Conservation (phyloP, 2,329 filamentous ascomycete species). For the Sarocladium strictum region DNA sequence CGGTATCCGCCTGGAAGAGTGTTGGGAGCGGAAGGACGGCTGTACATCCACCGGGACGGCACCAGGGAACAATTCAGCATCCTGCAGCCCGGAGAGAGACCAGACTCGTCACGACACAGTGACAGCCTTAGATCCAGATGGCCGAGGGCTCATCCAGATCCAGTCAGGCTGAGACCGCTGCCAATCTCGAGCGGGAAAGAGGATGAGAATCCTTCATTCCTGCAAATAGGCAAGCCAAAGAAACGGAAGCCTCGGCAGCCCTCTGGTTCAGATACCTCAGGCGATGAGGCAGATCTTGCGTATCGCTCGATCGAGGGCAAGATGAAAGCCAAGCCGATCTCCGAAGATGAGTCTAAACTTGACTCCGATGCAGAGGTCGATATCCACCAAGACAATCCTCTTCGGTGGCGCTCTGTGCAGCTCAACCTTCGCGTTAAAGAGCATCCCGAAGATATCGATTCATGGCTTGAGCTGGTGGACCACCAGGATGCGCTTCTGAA, state of each 20-base stretch:
- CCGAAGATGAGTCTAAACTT: constrained; percentile 38
- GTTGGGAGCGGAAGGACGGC: constrained; percentile 55
- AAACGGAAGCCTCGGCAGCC: constrained; percentile 33
- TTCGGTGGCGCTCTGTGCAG: constrained; percentile 50
- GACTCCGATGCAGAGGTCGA: constrained; percentile 27
- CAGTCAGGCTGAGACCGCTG: constrained; percentile 32
- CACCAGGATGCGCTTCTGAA: constrained; percentile 68
- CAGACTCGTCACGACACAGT: constrained; percentile 30
- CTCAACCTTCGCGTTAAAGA: constrained; percentile 60
- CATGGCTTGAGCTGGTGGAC: constrained; percentile 73
- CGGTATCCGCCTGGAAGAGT: constrained; percentile 64
- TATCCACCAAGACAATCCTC: constrained; percentile 33
- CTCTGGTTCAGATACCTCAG: constrained; percentile 32
- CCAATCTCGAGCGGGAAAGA: constrained; percentile 16
- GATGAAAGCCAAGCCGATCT: constrained; percentile 33
- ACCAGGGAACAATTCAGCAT: constrained; percentile 51
- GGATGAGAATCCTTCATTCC: constrained; percentile 37
- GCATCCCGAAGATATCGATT: constrained; percentile 58
- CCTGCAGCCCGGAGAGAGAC: constrained; percentile 34
- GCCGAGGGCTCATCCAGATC: constrained; percentile 28
- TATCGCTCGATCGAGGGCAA: constrained; percentile 63
- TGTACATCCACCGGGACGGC: constrained; percentile 62
- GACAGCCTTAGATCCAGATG: constrained; percentile 40
- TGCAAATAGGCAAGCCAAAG: constrained; percentile 36
- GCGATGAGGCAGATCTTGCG: constrained; percentile 42